phyloP scores from a whole-genome alignment of 345 rosid genomes.

The Cochlearia excelsa region DNA sequence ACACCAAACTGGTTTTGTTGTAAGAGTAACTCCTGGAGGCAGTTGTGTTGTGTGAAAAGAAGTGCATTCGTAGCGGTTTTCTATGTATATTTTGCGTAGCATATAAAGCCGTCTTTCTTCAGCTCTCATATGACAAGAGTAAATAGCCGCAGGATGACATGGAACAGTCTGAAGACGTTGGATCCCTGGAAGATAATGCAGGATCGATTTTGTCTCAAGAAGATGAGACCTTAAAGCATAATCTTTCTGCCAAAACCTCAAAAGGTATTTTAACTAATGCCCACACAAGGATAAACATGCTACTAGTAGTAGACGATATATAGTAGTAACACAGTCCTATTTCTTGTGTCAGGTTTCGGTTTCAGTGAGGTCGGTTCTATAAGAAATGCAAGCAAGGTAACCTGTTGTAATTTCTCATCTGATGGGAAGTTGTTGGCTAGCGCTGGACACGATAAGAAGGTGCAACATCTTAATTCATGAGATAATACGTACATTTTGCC shows the following conservation, averaged over 20 bases:
- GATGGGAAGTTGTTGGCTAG: slow-evolving; percentile 97
- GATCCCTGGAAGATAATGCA: slow-evolving; percentile 81
- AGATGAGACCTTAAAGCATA: slow-evolving; percentile 70
- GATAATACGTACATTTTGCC: slow-evolving; percentile 4
- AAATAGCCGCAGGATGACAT: slow-evolving; percentile 80
- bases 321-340: slow-evolving; percentile 27
- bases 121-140: slow-evolving; percentile 20
- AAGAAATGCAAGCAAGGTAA: slow-evolving; percentile 79
- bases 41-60: slow-evolving; percentile 15
- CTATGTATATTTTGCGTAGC: slow-evolving; percentile 15
- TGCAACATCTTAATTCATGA: slow-evolving; percentile 25
- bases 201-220: slow-evolving; percentile 89
- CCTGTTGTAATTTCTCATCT: slow-evolving; percentile 89
- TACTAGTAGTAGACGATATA: slow-evolving; percentile 8
- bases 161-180: slow-evolving; percentile 92
- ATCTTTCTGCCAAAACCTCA: slow-evolving; percentile 71
- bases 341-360: slow-evolving; percentile 55
- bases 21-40: slow-evolving; percentile 10
- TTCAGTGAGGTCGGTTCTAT: slow-evolving; percentile 84
- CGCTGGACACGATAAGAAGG: slow-evolving; percentile 99
- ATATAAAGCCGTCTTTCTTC: slow-evolving; percentile 10
- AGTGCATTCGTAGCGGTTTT: slow-evolving; percentile 21
- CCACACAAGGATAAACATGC: neutral
- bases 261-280: slow-evolving; percentile 43
- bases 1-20: slow-evolving; percentile 9